Base-by-base conservation (phyloP, 345 rosid species). In the Stellera chamaejasme region DNA sequence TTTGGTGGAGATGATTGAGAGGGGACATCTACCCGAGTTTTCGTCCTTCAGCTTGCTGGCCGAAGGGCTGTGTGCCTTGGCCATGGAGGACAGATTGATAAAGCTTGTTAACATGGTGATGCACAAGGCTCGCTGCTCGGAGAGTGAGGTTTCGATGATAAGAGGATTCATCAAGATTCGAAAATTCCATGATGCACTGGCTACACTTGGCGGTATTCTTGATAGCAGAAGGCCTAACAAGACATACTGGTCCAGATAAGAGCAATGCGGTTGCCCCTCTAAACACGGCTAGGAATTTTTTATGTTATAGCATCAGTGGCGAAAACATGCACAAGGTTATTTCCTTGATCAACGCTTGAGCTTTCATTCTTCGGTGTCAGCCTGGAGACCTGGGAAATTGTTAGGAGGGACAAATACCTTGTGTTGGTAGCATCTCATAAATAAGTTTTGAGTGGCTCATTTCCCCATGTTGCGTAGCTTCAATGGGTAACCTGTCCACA, bases 41-140 rank as follows among this genome's bases (percentile, higher is more conserved):
- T 69, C 88, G 0, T 81, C 95, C 1, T 79, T 88, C 72, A 77
- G 71, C 60, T 77, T 76, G 95, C 79, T 92, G 69, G 93, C 96
- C 13, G 95, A 88, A 74, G 98, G 95, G 57, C 90, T 88, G 15
- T 69, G 71, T 57, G 50, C 90, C 58, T 71, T 85, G 58, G 63
- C 84, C 10, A 85, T 75, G 95, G 96, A 75, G 64, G 85, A 75
- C 28, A 85, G 87, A 10, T 65, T 92, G 48, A 60, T 72, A 11
- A 81, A 77, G 69, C 79, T 92, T 50, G 51, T 88, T 19, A 74
- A 76, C 51, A 54, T 74, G 77, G 74, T 88, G 36, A 88, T 86
- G 87, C 84, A 84, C 66, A 80, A 71, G 76, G 84, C 95, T 2
- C 74, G 69, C 25, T 79, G 80, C 62, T 64, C 82, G 0, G 77